These are phyloP conservation scores for Colletotrichum sp. DNA, from an alignment of 2,329 filamentous ascomycete genomes.

Conservation along the genomic window DNA sequence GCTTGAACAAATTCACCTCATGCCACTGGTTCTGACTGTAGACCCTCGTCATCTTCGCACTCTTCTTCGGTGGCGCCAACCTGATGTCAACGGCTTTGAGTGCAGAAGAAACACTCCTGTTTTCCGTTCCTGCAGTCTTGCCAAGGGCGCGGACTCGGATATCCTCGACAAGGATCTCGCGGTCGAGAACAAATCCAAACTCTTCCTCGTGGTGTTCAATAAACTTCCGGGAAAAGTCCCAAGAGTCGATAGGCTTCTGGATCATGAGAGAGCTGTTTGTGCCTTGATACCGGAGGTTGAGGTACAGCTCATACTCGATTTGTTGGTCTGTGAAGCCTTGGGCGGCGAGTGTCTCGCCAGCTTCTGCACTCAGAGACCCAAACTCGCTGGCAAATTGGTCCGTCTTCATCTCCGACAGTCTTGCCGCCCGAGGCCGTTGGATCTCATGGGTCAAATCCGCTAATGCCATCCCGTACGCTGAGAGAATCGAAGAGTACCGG, in stretches of 20 bases:
- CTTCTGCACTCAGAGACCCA: slow-evolving; percentile 23
- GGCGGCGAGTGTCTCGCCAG: neutral
- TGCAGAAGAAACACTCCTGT: neutral
- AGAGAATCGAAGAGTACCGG: slow-evolving; percentile 43
- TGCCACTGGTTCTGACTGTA: neutral
- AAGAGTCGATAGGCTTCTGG: slow-evolving; percentile 17
- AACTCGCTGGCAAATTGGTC: neutral
- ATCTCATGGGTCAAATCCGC: slow-evolving; percentile 42
- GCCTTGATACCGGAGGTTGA: neutral
- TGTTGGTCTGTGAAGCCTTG: neutral
- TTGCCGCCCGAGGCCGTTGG: slow-evolving; percentile 32
- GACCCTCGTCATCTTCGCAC: neutral
- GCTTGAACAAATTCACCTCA: neutral
- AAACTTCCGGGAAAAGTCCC: slow-evolving; percentile 26
- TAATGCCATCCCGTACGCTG: slow-evolving; percentile 48
- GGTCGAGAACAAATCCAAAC: slow-evolving; percentile 17
- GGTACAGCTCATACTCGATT: neutral
- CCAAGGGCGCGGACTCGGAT: slow-evolving; percentile 15
- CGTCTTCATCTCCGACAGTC: slow-evolving; percentile 14
- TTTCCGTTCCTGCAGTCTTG: neutral
- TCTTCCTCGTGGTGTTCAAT: slow-evolving; percentile 12
- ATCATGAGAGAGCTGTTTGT: neutral
- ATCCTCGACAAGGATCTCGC: slow-evolving; percentile 14
- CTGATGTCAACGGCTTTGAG: neutral
- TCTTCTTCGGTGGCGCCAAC: neutral